Conservation (phyloP, 768 basidiomycete species). For the Cystofilobasidium macerans region DNA sequence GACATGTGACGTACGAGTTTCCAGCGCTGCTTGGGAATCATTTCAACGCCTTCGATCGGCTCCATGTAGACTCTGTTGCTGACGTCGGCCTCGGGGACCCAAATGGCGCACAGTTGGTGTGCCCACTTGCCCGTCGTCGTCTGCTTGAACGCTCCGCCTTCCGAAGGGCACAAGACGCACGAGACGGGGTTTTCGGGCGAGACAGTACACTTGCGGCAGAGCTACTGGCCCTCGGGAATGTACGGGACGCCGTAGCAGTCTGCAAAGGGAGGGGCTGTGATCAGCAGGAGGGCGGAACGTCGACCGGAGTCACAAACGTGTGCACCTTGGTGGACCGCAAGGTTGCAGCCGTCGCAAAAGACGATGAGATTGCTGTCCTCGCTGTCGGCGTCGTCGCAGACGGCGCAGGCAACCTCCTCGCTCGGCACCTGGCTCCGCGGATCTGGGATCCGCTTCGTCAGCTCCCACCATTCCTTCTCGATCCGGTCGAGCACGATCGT, state of each 20-base stretch:
- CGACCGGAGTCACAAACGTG: too few species aligned
- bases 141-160: constrained; percentile 99
- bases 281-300: too few species aligned
- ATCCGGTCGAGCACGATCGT: constrained; percentile 94
- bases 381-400: constrained; percentile 96
- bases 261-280: constrained; percentile 39
- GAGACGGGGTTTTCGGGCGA: constrained; percentile 91
- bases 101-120: constrained; percentile 90
- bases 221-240: constrained; percentile 98
- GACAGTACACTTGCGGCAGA: constrained; percentile 95
- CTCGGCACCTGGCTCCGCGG: constrained; percentile 74
- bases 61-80: constrained; percentile 97
- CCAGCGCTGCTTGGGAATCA: constrained; percentile 82
- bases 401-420: constrained; percentile 90
- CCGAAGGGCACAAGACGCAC: constrained; percentile 90
- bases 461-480: constrained; percentile 98
- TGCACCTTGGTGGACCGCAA: constrained; percentile 97
- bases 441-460: constrained; percentile 93
- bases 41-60: constrained; percentile 79
- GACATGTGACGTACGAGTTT: constrained; percentile 81
- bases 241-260: constrained; percentile 99
- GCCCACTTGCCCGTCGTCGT: constrained; percentile 87
- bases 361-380: constrained; percentile 99
- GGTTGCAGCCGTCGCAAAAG: constrained; percentile 96
- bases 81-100: constrained; percentile 88